Percentiles rank a stretch among this genome's conserved stretches.
Evolutionary conservation across 2,329 filamentous ascomycete genomes (phyloP).

Genomic region (Fusarium circinatum): DNA sequence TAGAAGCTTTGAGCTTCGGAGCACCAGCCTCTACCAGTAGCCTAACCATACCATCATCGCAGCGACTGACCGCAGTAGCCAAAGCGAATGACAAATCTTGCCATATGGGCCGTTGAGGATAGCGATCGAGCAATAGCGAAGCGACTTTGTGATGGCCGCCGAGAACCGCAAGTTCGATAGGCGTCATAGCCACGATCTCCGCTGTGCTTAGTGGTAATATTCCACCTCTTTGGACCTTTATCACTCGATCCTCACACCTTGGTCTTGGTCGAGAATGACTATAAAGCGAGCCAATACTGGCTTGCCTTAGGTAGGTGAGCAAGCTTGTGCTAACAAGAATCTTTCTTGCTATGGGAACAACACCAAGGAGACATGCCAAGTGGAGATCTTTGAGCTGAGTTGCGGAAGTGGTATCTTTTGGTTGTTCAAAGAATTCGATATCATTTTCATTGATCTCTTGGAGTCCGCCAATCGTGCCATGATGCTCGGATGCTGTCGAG

Average conservation of each 20-base stretch:
- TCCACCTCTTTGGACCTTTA: neutral
- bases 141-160: neutral
- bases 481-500: neutral
- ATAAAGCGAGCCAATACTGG: neutral
- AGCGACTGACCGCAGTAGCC: neutral
- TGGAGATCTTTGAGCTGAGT: neutral
- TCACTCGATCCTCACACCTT: neutral
- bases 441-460: neutral
- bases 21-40: neutral
- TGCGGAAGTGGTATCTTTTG: neutral
- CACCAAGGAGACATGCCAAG: constrained; percentile 5
- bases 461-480: neutral
- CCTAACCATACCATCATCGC: neutral
- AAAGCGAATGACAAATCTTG: neutral
- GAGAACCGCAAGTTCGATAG: constrained; percentile 8
- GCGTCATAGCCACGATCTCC: constrained; percentile 2
- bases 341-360: neutral
- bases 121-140: neutral
- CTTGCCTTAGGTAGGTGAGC: neutral
- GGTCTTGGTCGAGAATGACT: neutral
- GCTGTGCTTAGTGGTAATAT: neutral
- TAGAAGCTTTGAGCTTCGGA: neutral
- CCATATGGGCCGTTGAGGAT: neutral
- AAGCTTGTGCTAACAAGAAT: neutral
- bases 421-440: neutral